These are phyloP conservation scores for Lactifluus echinatus DNA, from an alignment of 768 basidiomycete genomes.

Conservation along the genomic window DNA sequence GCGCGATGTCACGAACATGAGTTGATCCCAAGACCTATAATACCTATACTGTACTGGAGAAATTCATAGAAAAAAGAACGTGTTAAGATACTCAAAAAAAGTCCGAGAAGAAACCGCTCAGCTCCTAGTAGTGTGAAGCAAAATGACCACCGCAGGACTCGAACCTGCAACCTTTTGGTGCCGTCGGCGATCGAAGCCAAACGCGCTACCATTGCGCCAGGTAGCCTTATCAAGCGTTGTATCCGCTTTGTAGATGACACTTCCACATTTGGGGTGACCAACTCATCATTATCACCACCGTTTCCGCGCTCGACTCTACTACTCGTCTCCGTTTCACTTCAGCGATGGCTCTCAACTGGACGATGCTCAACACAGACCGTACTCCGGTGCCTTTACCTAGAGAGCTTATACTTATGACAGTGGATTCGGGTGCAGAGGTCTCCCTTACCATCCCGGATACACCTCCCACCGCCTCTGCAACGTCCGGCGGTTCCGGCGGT, in stretches of 20 bases:
- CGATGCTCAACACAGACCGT: slow-evolving; percentile 51
- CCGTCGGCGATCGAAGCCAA: slow-evolving; percentile 78
- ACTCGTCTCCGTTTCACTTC: background rate
- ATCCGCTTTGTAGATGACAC: background rate
- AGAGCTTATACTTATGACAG: slow-evolving; percentile 48
- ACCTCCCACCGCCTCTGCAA: slow-evolving; percentile 34
- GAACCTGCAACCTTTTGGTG: slow-evolving; percentile 96
- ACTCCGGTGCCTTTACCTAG: slow-evolving; percentile 55
- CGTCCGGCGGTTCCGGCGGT: slow-evolving; percentile 46
- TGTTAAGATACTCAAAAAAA: too few relatives aligned
- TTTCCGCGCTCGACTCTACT: too few relatives aligned
- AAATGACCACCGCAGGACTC: slow-evolving; percentile 73
- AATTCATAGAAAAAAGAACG: too few relatives aligned
- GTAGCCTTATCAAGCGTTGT: slow-evolving; percentile 25
- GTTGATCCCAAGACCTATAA: background rate
- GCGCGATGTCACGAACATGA: too few relatives aligned
- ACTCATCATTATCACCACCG: too few relatives aligned
- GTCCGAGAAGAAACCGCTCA: too few relatives aligned
- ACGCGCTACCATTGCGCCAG: slow-evolving; percentile 94
- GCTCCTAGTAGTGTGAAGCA: background rate
- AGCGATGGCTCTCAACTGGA: slow-evolving; percentile 63
- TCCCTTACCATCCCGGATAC: slow-evolving; percentile 48
- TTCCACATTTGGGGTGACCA: background rate
- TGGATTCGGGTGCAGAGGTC: slow-evolving; percentile 52
- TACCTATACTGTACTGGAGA: background rate